phyloP scores from a whole-genome alignment of 208 protist species.

The Wallacemonas sp. region DNA sequence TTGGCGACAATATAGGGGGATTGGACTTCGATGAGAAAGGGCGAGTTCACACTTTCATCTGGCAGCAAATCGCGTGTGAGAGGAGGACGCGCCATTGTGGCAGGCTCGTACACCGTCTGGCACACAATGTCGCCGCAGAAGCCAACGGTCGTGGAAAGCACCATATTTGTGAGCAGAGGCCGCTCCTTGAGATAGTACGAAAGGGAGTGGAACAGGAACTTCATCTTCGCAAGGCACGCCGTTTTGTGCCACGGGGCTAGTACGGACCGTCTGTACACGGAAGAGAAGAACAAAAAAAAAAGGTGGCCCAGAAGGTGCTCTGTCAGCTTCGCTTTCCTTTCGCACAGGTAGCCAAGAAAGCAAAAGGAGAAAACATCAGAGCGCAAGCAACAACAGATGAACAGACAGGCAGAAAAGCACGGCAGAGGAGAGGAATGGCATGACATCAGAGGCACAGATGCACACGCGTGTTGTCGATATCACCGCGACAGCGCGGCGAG shows the following conservation, averaged over 20 bases:
- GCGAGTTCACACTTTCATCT: constrained; percentile 25
- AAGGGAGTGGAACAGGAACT: constrained; percentile 28
- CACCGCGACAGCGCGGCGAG: no score
- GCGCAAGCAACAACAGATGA: background rate
- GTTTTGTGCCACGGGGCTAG: no score
- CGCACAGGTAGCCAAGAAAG: background rate
- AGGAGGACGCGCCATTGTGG: constrained; percentile 26
- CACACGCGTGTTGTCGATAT: no score
- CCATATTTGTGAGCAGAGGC: constrained; percentile 54
- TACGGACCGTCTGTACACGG: no score
- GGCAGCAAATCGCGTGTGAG: constrained; percentile 34
- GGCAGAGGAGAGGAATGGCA: background rate
- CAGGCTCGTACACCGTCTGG: constrained; percentile 61
- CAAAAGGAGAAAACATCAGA: background rate
- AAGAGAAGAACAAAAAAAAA: no score
- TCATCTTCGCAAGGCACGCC: constrained; percentile 11
- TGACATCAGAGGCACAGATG: no score
- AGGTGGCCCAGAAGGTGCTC: no score
- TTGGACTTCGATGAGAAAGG: constrained; percentile 36
- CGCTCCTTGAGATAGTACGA: constrained; percentile 55
- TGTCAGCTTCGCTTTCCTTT: no score
- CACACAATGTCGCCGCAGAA: constrained; percentile 76
- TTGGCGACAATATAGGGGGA: constrained; percentile 28
- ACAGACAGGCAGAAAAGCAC: constrained; percentile 11
- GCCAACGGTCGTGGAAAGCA: constrained; percentile 51